Conservation (phyloP, 352 stramenopile genomes). For the Pelagophyceae sp. region DNA sequence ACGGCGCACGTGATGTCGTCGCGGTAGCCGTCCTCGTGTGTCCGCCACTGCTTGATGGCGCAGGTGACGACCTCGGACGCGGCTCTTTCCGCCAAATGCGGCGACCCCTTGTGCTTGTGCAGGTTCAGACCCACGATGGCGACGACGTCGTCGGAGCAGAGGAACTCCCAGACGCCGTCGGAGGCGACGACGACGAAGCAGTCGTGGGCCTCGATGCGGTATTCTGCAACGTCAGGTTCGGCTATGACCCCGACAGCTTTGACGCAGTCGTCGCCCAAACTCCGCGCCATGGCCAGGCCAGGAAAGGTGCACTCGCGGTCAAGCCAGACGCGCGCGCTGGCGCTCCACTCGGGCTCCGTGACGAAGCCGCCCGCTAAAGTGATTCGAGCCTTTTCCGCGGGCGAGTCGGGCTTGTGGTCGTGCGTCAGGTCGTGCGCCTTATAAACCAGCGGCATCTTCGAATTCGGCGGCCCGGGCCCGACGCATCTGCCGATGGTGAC, state of each 20-base stretch:
- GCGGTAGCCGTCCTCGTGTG: conserved; percentile 66
- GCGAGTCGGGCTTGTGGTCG: conserved; percentile 63
- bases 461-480: not conserved
- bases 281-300: conserved; percentile 62
- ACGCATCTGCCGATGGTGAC: conserved; percentile 46
- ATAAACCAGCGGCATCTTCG: conserved; percentile 1
- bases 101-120: not conserved
- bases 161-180: conserved; percentile 68
- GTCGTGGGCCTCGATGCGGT: conserved; percentile 42
- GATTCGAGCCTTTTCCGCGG: conserved; percentile 45
- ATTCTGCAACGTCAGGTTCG: conserved; percentile 50
- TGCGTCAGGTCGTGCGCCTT: conserved; percentile 43
- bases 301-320: conserved; percentile 57
- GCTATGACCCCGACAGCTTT: conserved; percentile 57
- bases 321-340: conserved; percentile 58
- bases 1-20: conserved; percentile 66
- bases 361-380: conserved; percentile 51
- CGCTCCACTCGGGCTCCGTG: conserved; percentile 52
- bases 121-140: not conserved
- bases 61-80: conserved; percentile 50
- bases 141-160: conserved; percentile 54
- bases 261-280: conserved; percentile 61
- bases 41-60: conserved; percentile 52
- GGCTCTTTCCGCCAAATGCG: not conserved
- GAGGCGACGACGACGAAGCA: conserved; percentile 60